Evolutionary conservation across 768 basidiomycete genomes (phyloP).

Genomic region (Leccinum pellstonianum): DNA sequence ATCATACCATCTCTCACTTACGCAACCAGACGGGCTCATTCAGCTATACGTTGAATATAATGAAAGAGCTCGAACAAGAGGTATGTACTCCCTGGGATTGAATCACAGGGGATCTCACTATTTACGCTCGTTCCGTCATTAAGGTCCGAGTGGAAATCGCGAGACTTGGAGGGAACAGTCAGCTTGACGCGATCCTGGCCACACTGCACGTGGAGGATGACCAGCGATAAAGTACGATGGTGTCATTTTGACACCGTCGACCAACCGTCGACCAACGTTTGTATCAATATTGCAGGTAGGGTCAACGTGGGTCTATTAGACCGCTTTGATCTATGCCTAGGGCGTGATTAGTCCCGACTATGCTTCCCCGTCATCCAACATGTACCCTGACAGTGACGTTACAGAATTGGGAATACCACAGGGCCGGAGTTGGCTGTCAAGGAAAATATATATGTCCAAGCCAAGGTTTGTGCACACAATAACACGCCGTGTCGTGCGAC

Average conservation of each 20-base stretch:
- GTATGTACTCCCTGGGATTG: conserved; percentile 9
- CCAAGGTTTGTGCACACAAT: too few relatives aligned
- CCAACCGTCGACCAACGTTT: neutral
- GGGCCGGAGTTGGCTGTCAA: too few relatives aligned
- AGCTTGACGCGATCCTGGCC: conserved; percentile 58
- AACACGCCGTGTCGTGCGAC: too few relatives aligned
- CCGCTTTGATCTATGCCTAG: neutral
- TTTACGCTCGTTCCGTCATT: neutral
- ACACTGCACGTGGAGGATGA: conserved; percentile 43
- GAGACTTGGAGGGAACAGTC: conserved; percentile 73
- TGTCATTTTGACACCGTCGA: neutral
- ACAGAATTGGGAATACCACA: too few relatives aligned
- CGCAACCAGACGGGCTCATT: conserved; percentile 76
- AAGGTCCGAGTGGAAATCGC: conserved; percentile 61
- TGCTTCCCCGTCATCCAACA: neutral
- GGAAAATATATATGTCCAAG: too few relatives aligned
- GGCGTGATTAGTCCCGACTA: neutral
- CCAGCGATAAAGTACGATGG: neutral
- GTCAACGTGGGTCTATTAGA: neutral
- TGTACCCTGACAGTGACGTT: neutral
- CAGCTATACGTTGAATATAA: conserved; percentile 74
- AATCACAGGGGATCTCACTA: neutral
- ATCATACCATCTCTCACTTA: conserved; percentile 79
- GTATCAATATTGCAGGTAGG: neutral
- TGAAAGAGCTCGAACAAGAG: conserved; percentile 65